phyloP scores from a whole-genome alignment of 305 asterid species.

The Nicotiana rustica region DNA sequence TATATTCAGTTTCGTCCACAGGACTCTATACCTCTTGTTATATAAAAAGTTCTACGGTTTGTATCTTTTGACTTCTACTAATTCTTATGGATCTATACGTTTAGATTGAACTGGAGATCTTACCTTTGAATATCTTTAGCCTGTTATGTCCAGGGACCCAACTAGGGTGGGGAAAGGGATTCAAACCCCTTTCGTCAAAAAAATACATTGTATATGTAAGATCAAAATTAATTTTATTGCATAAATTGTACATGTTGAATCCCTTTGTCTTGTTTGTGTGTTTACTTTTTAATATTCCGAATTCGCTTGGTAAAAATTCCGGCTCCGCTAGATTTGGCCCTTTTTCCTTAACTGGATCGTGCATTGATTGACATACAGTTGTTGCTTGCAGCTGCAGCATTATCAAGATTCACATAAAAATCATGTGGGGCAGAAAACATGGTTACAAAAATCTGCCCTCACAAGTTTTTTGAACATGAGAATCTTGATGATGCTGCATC shows the following conservation, averaged over 20 bases:
- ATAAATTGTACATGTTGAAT: no score
- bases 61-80: background rate
- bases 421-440: conserved; percentile 19
- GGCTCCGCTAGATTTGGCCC: background rate
- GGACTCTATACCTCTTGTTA: background rate
- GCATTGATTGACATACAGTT: conserved; percentile 20
- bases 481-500: conserved; percentile 54
- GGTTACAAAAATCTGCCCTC: background rate
- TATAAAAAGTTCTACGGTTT: background rate
- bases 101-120: no score
- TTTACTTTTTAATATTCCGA: no score
- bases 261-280: no score
- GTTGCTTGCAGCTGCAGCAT: conserved; percentile 49
- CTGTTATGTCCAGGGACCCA: no score
- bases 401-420: conserved; percentile 46
- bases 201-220: no score
- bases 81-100: background rate
- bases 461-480: conserved; percentile 24
- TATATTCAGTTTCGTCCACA: background rate
- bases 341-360: background rate
- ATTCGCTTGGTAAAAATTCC: no score
- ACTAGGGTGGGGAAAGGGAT: no score
- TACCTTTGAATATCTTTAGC: no score
- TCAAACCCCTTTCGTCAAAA: no score
- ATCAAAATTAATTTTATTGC: no score